Percentiles rank a stretch among this genome's conserved stretches.
phyloP scores from a whole-genome alignment of 495 filamentous ascomycete species.

The Saxophila tyrrhenica region DNA sequence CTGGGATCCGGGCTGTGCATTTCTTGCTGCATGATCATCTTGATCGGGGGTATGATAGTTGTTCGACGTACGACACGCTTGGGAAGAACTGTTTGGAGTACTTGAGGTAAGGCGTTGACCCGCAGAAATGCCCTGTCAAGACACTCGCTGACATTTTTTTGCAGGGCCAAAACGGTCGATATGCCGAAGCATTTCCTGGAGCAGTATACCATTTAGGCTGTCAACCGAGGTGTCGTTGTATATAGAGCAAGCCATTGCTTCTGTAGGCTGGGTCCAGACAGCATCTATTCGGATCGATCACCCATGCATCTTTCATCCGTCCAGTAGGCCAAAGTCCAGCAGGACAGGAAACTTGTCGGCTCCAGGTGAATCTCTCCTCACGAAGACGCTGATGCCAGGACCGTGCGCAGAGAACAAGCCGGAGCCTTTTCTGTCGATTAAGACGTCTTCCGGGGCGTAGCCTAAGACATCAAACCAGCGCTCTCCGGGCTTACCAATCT shows the following conservation, averaged over 20 bases:
- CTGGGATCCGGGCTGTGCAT: slow-evolving; percentile 23
- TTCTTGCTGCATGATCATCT: slow-evolving; percentile 29
- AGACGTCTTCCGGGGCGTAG: slow-evolving; percentile 22
- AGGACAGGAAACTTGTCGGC: slow-evolving; percentile 25
- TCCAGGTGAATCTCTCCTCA: slow-evolving; percentile 25
- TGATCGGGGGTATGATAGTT: slow-evolving; percentile 23
- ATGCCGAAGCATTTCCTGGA: slow-evolving; percentile 24
- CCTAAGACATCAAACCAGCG: slow-evolving; percentile 27
- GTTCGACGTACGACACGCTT: slow-evolving; percentile 24
- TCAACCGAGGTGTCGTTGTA: background rate
- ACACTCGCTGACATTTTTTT: too few species aligned
- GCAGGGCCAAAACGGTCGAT: slow-evolving; percentile 16
- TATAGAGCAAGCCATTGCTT: too few species aligned
- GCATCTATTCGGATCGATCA: too few species aligned
- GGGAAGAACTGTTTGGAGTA: slow-evolving; percentile 24
- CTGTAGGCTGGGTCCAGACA: too few species aligned
- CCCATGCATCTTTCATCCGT: too few species aligned
- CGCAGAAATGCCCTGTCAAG: too few species aligned
- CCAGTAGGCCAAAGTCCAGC: background rate
- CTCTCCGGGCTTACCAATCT: slow-evolving; percentile 25
- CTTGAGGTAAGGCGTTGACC: too few species aligned
- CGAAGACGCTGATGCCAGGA: slow-evolving; percentile 24
- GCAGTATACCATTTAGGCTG: background rate
- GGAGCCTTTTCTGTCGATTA: slow-evolving; percentile 28
- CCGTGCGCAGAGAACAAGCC: slow-evolving; percentile 26